Conservation (phyloP, 2,329 filamentous ascomycete genomes). For the Penicillium corylophilum region DNA sequence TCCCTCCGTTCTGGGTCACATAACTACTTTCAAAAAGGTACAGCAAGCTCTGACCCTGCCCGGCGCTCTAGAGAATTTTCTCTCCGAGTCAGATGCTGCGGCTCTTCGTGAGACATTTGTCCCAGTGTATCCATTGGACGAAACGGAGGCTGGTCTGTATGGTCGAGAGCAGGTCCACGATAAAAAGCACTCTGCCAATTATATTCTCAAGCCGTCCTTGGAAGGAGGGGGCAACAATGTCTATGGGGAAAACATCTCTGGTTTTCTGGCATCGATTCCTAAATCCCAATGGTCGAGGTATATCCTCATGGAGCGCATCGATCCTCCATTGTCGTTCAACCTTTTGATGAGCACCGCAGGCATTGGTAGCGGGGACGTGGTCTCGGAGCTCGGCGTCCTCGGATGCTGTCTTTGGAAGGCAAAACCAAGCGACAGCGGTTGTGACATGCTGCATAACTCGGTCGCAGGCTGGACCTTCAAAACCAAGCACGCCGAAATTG, state of each 20-base stretch:
- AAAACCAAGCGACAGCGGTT: background rate
- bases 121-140: constrained; percentile 38
- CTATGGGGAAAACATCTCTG: constrained; percentile 39
- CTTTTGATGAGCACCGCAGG: constrained; percentile 34
- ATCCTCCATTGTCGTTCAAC: constrained; percentile 31
- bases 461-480: constrained; percentile 47
- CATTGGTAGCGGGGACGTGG: constrained; percentile 36
- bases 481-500: constrained; percentile 40
- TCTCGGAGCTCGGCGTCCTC: constrained; percentile 47
- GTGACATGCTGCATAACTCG: constrained; percentile 36
- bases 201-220: constrained; percentile 46
- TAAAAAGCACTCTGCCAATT: constrained; percentile 21
- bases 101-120: constrained; percentile 38
- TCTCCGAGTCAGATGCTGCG: constrained; percentile 27
- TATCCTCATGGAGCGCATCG: constrained; percentile 44
- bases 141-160: constrained; percentile 26
- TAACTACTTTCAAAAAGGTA: constrained; percentile 46
- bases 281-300: constrained; percentile 33
- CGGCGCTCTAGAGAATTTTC: constrained; percentile 35
- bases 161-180: constrained; percentile 29
- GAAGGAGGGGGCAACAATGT: constrained; percentile 49
- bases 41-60: constrained; percentile 41
- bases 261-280: constrained; percentile 29
- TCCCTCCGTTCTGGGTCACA: constrained; percentile 43
- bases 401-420: constrained; percentile 42